These are phyloP conservation scores for Trematosphaeria pertusa DNA, from an alignment of 2,329 filamentous ascomycete species.

Conservation along the genomic window DNA sequence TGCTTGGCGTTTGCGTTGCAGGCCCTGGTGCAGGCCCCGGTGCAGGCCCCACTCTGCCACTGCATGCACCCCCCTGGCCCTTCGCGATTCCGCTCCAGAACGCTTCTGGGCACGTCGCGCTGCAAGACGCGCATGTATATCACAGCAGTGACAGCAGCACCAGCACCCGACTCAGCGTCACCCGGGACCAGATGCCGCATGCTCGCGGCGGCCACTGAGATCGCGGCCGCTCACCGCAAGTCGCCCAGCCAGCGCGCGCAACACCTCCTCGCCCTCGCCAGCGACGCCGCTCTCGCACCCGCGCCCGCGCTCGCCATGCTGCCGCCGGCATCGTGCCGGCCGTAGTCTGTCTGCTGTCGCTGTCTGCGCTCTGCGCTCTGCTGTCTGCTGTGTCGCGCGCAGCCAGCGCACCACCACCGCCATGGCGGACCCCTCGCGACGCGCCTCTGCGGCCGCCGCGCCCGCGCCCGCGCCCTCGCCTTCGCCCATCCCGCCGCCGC, in stretches of 20 bases:
- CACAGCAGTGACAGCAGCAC: background rate
- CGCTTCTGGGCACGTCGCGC: background rate
- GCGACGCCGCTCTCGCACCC: background rate
- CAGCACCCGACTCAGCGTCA: conserved; percentile 7
- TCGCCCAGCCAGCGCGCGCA: conserved; percentile 5
- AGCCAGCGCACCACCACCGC: conserved; percentile 5
- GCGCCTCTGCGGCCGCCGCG: conserved; percentile 15
- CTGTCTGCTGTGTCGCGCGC: conserved; percentile 16
- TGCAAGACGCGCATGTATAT: conserved; percentile 5
- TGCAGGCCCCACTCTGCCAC: no score
- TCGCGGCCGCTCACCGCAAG: conserved; percentile 6
- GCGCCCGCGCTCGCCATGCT: background rate
- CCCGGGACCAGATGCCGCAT: conserved; percentile 5
- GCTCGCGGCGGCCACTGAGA: background rate
- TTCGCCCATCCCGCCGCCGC: conserved; percentile 38
- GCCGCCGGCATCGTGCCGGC: background rate
- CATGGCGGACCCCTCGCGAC: conserved; percentile 31
- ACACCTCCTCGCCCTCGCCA: background rate
- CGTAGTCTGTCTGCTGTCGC: background rate
- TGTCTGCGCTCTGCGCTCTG: conserved; percentile 16
- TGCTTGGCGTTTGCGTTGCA: background rate
- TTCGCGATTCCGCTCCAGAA: background rate
- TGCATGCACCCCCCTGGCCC: background rate
- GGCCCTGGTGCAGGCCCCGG: no score
- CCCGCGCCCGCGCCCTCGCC: conserved; percentile 18